Percentiles rank a stretch among this genome's conserved stretches.
These are phyloP conservation scores for Sporothrix brasiliensis DNA, from an alignment of 2,329 filamentous ascomycete species.

Conservation along the genomic window DNA sequence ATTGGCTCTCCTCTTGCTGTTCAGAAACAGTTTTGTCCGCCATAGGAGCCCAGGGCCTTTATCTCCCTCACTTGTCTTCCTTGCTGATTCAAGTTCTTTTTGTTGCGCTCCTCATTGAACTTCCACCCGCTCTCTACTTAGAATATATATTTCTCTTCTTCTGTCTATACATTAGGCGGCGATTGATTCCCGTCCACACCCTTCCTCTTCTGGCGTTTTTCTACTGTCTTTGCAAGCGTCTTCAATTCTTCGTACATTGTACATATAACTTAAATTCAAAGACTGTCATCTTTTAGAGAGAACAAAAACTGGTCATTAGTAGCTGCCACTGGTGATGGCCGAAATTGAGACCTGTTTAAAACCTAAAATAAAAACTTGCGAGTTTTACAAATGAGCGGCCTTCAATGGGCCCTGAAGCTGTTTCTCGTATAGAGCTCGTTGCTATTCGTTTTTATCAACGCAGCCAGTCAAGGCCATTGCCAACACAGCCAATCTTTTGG, in stretches of 20 bases:
- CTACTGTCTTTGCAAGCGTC: background rate
- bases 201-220: constrained; percentile 3
- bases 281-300: background rate
- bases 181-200: constrained; percentile 18
- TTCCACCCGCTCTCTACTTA: background rate
- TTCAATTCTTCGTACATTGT: background rate
- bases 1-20: too few relatives aligned
- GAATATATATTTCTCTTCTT: background rate
- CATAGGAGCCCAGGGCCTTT: background rate
- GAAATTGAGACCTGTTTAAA: too few relatives aligned
- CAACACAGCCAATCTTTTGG: constrained; percentile 10
- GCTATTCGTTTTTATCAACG: background rate
- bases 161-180: constrained; percentile 16
- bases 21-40: too few relatives aligned
- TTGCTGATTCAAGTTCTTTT: background rate
- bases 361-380: background rate
- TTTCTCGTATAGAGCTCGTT: background rate
- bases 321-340: too few relatives aligned
- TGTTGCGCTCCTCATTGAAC: background rate
- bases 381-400: too few relatives aligned
- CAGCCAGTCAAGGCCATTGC: background rate
- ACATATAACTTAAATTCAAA: constrained; percentile 11
- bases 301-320: background rate
- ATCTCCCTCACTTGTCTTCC: background rate
- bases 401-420: background rate